Base-by-base conservation (phyloP, 192 early-diverging fungal genomes). In the Coemansia sp. region DNA sequence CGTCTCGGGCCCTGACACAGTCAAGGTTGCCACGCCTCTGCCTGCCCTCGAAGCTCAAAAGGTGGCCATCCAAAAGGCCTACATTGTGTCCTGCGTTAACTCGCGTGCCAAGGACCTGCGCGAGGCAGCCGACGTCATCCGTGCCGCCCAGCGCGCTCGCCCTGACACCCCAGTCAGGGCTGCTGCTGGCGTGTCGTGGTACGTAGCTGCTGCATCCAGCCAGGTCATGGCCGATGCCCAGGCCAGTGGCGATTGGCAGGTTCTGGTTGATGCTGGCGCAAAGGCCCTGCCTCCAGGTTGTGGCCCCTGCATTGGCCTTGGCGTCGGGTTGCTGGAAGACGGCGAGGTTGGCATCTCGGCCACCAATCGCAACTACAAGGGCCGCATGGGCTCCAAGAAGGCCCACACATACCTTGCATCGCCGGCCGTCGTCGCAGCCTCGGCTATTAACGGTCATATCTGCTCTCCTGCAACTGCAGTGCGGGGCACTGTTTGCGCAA, bases 321-420 rank as follows among this genome's bases (percentile, higher is more conserved):
- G 97, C 30, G 85, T 87, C 18, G 97, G 95, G 24, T 79, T 99
- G 60, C 85, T 99, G 44, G 85, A 95, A 80, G 97, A 99, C 68
- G 92, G 93, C 30, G 95, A 97, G 76, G 92, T 97, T 7, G 95
- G 97, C 23, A 97, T 99, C 52, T 95, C 93, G n/a, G 97, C 97
- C 18, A 97, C 97, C 22, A 99, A 99, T 75, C 85, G 97, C 53
- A 99, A 99, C 72, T 99, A 93, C 82, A 99, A 99, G 83, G 97
- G 97, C 51, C 87, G 97, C 16, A 99, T 99, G 97, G 97, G 97
- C 48, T 93, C 92, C 21, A 93, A 93, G 50, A 85, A 71, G 31
- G 94, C 97, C 0, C 84, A 92, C 58, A 94, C 97, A 0, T 99
- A 99, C 65, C 85, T 99, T 47, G 88, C 95, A 4, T 96, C 94